Base-by-base conservation (phyloP, 768 basidiomycete genomes). In the Mycena latifolia region DNA sequence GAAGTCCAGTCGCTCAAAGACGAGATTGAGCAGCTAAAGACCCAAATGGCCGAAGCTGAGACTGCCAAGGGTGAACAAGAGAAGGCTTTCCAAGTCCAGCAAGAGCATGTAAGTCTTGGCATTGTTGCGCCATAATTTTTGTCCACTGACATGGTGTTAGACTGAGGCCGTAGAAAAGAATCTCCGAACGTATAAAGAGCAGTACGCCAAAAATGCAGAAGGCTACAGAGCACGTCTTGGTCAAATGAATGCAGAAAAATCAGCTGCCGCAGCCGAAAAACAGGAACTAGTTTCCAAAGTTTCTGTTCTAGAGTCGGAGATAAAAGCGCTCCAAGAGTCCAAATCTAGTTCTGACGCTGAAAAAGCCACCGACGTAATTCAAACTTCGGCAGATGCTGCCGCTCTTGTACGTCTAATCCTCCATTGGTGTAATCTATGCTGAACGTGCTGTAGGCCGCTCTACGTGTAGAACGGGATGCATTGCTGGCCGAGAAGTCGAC, bases 1-100 rank as follows among this genome's bases (percentile, higher is more conserved):
- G 94, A 96, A 72, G 81, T 95, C 39, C 92, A 94, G 72, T 83
- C 85, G 9, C 82, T 96, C 58, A 92, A 89, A 76, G 91, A 92
- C 25, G 90, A 94, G 73, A 85, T 92, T 11, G 85, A 86, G 57
- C 76, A 69, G 18, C 67, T 92, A 58, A 87, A 88, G 69, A 60
- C 77, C 29, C 59, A 67, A 29, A 37, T 61, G 17, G 37, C 54
- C 22, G 62, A 46, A n/a, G 55, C 41, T 29, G 64, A 64, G 58
- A 65, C 53, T 3, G 47, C 29, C 39, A 65, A 76, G 57, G 70
- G 61, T 14, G 76, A 76, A 48, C 77, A 78, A 41, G 76, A 78
- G 8, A 75, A 76, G 56, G 66, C 70, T 25, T 46, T 77, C 56
- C 62, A 75, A 65, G 64, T 70, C 31, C 72, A 77, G 69, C 63